Evolutionary conservation across 495 filamentous ascomycete genomes (phyloP).

Genomic region (Lasiosphaeris hirsuta): DNA sequence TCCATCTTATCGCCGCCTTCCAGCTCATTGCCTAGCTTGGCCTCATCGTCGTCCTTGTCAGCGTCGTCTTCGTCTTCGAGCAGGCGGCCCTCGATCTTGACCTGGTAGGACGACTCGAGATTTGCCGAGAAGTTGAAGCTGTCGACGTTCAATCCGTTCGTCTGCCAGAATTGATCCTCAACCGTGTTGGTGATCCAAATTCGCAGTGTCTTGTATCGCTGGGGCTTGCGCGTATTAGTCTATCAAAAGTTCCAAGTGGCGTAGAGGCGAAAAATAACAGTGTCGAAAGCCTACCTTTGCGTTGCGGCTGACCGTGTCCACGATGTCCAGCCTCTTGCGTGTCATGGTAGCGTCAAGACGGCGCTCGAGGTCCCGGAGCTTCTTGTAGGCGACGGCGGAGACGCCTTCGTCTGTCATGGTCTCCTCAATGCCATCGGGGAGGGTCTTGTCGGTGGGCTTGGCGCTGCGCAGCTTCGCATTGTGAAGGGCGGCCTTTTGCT

Average conservation of each 20-base stretch:
- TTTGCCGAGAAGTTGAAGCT: slow-evolving; percentile 71
- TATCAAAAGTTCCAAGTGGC: background rate
- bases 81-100: slow-evolving; percentile 91
- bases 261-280: background rate
- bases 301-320: slow-evolving; percentile 75
- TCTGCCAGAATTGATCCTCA: slow-evolving; percentile 93
- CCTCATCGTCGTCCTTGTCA: slow-evolving; percentile 56
- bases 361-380: slow-evolving; percentile 82
- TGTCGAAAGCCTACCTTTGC: slow-evolving; percentile 53
- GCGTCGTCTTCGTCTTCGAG: slow-evolving; percentile 68
- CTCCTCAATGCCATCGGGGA: slow-evolving; percentile 85
- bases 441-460: slow-evolving; percentile 90
- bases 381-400: slow-evolving; percentile 75
- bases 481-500: slow-evolving; percentile 55
- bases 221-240: slow-evolving; percentile 3
- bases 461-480: slow-evolving; percentile 70
- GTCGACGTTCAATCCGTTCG: slow-evolving; percentile 58
- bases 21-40: slow-evolving; percentile 37
- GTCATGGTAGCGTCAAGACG: slow-evolving; percentile 91
- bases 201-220: slow-evolving; percentile 78
- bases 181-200: slow-evolving; percentile 96
- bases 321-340: slow-evolving; percentile 86
- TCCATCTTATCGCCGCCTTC: slow-evolving; percentile 59
- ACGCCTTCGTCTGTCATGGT: slow-evolving; percentile 64
- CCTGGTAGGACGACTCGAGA: slow-evolving; percentile 70